Evolutionary conservation across 2,329 filamentous ascomycete genomes (phyloP), one percentile per base, ranked within the genome.

Genomic region (Penicillium sp.): DNA sequence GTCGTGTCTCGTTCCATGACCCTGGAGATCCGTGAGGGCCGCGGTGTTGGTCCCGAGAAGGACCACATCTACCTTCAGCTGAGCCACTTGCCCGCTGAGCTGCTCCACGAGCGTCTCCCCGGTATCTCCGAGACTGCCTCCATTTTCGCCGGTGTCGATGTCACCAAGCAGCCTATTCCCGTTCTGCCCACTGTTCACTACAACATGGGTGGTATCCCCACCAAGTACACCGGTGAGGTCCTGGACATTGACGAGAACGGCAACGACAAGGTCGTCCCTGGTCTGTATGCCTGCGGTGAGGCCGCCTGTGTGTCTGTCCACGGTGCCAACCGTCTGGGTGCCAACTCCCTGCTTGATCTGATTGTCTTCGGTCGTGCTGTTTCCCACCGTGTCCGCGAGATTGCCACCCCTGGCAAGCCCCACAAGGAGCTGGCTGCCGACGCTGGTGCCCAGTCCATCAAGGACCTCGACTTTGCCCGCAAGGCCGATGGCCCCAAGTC

Each of bases 191-290:
- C 91, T 36, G 91, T 96, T 59, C 90, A 98, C 79, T 98, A 98
- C 81, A 96, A 96, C 81, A 98, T 97, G 93, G 91, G 91, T 73
- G 91, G 93, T 80, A 96, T 98, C 61, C 91, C 91, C 42, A 97
- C 93, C 59, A 89, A 88, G 66, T 97, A 95, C 80, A 96, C 89
- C 53, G 91, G 93, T 71, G 89, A 98, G 75, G 93, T 97, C 51
- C 74, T 98, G 59, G 94, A 89, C 14, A 77, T 95, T 42, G 89
- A 96, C 61, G 85, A 87, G 66, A 70, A 81, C 52, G 93, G 93
- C 58, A 82, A 95, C 48, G 93, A 97, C 76, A 81, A 95, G 79
- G 81, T 95, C 60, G 93, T 98, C 18, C 89, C 89, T 47, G 91
- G 91, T 71, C 82, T 98, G 55, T 97, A 91, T 69, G 93, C 93